Evolutionary conservation across 164 flowering plant species (phyloP).

Genomic region (Tinospora cordifolia): DNA sequence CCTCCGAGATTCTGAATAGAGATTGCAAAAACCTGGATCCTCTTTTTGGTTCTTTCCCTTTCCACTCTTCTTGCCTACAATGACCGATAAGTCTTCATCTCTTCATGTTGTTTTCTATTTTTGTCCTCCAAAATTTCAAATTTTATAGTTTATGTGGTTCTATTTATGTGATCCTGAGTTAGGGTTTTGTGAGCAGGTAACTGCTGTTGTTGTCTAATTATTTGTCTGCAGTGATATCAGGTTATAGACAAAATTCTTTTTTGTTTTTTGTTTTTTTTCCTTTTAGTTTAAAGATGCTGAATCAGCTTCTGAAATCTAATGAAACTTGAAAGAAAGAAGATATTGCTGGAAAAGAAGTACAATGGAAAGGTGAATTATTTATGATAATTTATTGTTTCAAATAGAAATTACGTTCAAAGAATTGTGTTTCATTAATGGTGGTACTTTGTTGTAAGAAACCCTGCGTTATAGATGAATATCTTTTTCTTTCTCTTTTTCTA

Average conservation of each 20-base stretch:
- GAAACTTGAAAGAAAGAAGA: background rate
- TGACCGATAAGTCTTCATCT: background rate
- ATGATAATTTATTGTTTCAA: background rate
- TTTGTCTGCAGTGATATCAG: background rate
- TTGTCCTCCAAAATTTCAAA: background rate
- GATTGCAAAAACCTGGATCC: background rate
- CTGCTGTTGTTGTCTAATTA: conserved; percentile 6
- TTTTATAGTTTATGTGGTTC: conserved; percentile 1
- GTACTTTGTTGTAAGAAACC: no score
- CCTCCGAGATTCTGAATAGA: conserved; percentile 14
- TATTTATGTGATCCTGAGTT: conserved; percentile 4
- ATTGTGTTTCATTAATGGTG: no score
- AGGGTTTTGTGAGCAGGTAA: conserved; percentile 1
- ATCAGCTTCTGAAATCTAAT: background rate
- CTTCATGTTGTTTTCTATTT: background rate
- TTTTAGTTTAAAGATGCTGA: background rate
- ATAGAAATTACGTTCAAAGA: no score
- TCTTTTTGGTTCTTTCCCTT: background rate
- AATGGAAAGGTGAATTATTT: background rate
- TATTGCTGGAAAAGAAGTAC: background rate
- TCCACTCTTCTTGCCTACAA: background rate
- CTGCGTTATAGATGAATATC: no score
- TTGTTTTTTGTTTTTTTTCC: conserved; percentile 1
- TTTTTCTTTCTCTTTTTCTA: no score
- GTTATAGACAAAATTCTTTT: background rate